Base-by-base conservation (phyloP, 1,284 basidiomycete species). In the Leucocoprinus gongylophorus region DNA sequence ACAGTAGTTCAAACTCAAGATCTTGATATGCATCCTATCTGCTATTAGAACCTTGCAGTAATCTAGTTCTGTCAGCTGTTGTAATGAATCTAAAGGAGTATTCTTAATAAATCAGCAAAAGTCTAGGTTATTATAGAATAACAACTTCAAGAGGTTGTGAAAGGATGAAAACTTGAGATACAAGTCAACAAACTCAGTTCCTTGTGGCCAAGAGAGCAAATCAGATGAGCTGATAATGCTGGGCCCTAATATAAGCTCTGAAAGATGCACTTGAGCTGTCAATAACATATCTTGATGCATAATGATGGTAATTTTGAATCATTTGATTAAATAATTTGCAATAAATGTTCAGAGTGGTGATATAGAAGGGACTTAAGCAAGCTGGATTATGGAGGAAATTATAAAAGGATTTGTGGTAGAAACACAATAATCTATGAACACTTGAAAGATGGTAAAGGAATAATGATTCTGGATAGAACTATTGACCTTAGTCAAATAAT, bases 371-470 rank as follows among this genome's bases (percentile, higher is more conserved):
- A 26, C 3, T 6, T 26, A 6, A 26, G 6, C 23, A 6, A 26
- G 23, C 6, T 3, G 23, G 23, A 26, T 26, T 6, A 26, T 26
- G 3, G 6, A 26, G 23, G 23, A 26, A 26, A 26, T 26, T 6
- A 6, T 26, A 26, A 39, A 49, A 49, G 15, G 48, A 49, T 35
- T 41, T 42, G 29, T 49, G 48, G 30, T 33, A 10, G 30, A 49
- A 42, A 2, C 7, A 10, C 5, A 42, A 4, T 13, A 10, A 13
- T 26, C 48, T 39, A 13, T 35, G 18, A 8, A 37, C 20, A 5
- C 4, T 6, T 3, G 5, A 1, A 23, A 8, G 20, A 23, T 2
- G 1, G 10, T 41, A 6, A 3, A 26, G 6, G 23, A 26, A 26
- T 26, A 6, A 23, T 17, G 9, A 17, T 5, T 2, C 12, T 13